Percentiles rank a stretch among this genome's conserved stretches.
phyloP scores from a whole-genome alignment of 306 rosid species.

The Lathyrus sativus region DNA sequence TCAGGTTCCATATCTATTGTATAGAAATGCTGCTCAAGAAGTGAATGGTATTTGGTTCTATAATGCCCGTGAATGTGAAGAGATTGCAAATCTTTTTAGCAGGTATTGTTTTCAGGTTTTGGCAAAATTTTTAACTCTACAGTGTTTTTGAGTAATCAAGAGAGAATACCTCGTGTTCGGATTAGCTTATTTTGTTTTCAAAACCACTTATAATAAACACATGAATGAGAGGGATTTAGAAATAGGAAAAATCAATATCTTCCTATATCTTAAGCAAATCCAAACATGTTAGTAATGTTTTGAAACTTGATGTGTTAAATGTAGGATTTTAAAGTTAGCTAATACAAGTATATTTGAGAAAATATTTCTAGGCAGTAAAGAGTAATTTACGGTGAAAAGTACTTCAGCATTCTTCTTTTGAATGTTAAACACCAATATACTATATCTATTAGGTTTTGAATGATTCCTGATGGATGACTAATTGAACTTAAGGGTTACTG shows the following conservation, averaged over 20 bases:
- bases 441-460: conserved; percentile 10
- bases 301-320: neutral
- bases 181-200: neutral
- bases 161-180: conserved; percentile 6
- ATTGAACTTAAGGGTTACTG: conserved; percentile 7
- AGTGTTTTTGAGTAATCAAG: conserved; percentile 8
- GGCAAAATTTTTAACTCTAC: neutral
- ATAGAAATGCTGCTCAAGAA: conserved; percentile 70
- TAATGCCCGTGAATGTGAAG: conserved; percentile 61
- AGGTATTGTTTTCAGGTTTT: conserved; percentile 45
- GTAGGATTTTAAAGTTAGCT: conserved; percentile 1
- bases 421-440: neutral
- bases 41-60: conserved; percentile 74
- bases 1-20: conserved; percentile 63
- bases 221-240: neutral
- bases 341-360: neutral
- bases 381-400: neutral
- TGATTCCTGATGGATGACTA: conserved; percentile 26
- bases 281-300: too few relatives aligned
- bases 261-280: too few relatives aligned
- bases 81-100: conserved; percentile 66
- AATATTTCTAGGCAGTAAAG: neutral
- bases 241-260: too few relatives aligned
- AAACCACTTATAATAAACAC: neutral
- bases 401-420: conserved; percentile 10